These are phyloP conservation scores for Yamadazyma epiphylla DNA, from an alignment of 1,139 yeast genomes.

Conservation along the genomic window DNA sequence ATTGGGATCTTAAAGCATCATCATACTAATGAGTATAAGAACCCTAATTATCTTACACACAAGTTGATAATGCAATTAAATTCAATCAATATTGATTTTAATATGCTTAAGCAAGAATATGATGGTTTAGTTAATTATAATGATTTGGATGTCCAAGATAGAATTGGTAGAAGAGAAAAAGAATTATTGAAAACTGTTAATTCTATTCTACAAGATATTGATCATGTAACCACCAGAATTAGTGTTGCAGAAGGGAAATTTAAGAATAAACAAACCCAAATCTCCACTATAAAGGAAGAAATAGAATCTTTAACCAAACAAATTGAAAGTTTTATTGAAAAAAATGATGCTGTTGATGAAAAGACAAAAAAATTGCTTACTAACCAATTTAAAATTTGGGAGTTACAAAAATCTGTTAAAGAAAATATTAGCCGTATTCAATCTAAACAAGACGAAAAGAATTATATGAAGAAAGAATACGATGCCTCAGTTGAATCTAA, in stretches of 20 bases:
- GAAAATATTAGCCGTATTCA: slow-evolving; percentile 31
- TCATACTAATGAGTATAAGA: slow-evolving; percentile 18
- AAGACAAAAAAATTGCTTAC: slow-evolving; percentile 15
- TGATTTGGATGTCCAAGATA: slow-evolving; percentile 19
- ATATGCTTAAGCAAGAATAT: slow-evolving; percentile 24
- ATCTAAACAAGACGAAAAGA: slow-evolving; percentile 49
- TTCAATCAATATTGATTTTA: slow-evolving; percentile 24
- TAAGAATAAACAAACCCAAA: slow-evolving; percentile 30
- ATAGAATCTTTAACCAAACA: slow-evolving; percentile 17
- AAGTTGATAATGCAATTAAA: slow-evolving; percentile 34
- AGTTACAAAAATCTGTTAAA: slow-evolving; percentile 35
- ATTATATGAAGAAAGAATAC: slow-evolving; percentile 65
- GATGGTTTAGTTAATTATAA: slow-evolving; percentile 20
- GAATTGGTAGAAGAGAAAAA: slow-evolving; percentile 28
- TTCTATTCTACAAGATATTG: slow-evolving; percentile 29
- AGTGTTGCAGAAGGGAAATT: slow-evolving; percentile 39
- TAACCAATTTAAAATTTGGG: slow-evolving; percentile 36
- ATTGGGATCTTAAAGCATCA: slow-evolving; percentile 53
- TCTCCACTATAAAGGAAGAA: slow-evolving; percentile 19
- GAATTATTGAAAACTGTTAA: slow-evolving; percentile 27
- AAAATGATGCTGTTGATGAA: slow-evolving; percentile 11
- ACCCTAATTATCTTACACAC: slow-evolving; percentile 30
- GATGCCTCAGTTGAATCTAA: slow-evolving; percentile 56
- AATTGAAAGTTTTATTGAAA: slow-evolving; percentile 16
- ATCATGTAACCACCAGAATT: slow-evolving; percentile 36